phyloP scores from a whole-genome alignment of 2,329 filamentous ascomycete genomes.

The Didymella exigua region DNA sequence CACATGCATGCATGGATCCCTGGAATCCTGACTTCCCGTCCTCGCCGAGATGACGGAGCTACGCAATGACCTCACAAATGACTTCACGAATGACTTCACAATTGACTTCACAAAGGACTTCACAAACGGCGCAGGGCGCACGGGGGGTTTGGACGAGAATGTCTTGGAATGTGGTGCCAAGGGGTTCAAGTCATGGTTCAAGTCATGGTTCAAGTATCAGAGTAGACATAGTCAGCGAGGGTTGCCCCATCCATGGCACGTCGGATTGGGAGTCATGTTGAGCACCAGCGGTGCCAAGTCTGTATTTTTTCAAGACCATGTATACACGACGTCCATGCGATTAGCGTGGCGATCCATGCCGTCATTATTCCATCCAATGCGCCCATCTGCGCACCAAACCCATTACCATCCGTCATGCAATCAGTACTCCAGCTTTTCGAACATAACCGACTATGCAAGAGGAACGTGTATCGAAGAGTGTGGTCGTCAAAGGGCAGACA shows the following conservation, averaged over 20 bases:
- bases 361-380: constrained; percentile 11
- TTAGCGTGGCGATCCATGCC: constrained; percentile 24
- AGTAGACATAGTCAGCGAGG: no score
- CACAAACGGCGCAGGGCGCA: constrained; percentile 23
- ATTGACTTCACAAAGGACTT: no score
- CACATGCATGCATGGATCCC: constrained; percentile 31
- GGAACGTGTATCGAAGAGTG: constrained; percentile 19
- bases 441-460: constrained; percentile 20
- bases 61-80: constrained; percentile 25
- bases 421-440: constrained; percentile 19
- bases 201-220: no score
- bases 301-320: constrained; percentile 24
- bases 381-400: constrained; percentile 7
- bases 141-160: no score
- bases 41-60: constrained; percentile 27
- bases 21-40: constrained; percentile 31
- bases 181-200: no score
- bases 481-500: constrained; percentile 15
- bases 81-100: no score
- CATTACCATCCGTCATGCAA: constrained; percentile 19
- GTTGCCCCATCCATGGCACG: no score
- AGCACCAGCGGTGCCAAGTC: not conserved
- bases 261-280: not conserved
- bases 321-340: constrained; percentile 26
- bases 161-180: no score